Base-by-base conservation (phyloP, 2,329 filamentous ascomycete genomes). In the Colletotrichum spaethianum region DNA sequence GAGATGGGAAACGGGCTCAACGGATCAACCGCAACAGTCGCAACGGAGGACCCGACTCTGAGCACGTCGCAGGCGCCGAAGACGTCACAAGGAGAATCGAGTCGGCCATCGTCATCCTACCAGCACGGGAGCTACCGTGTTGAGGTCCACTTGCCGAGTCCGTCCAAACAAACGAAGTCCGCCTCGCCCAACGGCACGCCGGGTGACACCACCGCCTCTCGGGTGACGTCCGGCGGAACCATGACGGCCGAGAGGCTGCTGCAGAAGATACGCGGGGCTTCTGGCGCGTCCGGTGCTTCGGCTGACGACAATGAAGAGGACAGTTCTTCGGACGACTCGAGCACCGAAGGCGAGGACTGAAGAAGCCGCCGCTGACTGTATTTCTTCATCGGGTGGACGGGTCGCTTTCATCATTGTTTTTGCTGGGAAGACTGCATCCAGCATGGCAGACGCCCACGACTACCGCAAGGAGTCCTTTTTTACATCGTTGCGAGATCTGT, bases 1-100 rank as follows among this genome's bases (percentile, higher is more conserved):
- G 78, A 82, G 53, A 80, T 83, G 75, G 79, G 81, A 16, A 82
- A 81, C 26, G 82, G 84, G 0, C 73, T 84, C 6, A 74, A 75
- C 6, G 82, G 78, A 1, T 79, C 82, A 1, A 75, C 79, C 20
- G 82, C 80, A 16, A 82, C 82, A 1, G 81, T 80, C 7, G 81
- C 82, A 62, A 77, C 74, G 18, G 76, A 77, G 31, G 83, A 85
- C 70, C 83, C 83, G 4, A 84, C 81, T 3, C 61, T 76, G 31
- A 48, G 46, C 68, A 42, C 42, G 26, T 55, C 65, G 38, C 69
- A 63, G 31, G n/a, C 48, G 31, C 23, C 48, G 18, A 33, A 36
- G 63, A 50, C 61, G 20, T 50, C 60, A 26, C 70, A 64, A 23
- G n/a, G 31, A 5, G 40, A 42, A 1, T 14, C 28, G 1, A 28